Evolutionary conservation across 148 eudicot genomes (phyloP).

Genomic region (Diospyros lotus): DNA sequence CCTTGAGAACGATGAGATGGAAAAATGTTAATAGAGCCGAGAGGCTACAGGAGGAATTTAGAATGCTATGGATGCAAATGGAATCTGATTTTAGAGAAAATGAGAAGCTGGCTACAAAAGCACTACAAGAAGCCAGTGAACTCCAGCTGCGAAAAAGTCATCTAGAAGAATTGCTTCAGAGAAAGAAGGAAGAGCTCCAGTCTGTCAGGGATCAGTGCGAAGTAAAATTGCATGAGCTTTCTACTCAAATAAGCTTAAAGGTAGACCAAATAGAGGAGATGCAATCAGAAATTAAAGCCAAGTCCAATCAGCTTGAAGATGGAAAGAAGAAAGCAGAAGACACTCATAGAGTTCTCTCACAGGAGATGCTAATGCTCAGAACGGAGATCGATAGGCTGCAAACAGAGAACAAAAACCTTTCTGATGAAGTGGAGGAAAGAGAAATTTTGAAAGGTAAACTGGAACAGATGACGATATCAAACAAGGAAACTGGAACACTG

Average conservation of each 20-base stretch:
- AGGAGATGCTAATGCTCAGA: slow-evolving; percentile 34
- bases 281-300: slow-evolving; percentile 39
- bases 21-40: slow-evolving; percentile 76
- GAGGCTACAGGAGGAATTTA: slow-evolving; percentile 79
- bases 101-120: slow-evolving; percentile 65
- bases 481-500: slow-evolving; percentile 43
- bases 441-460: slow-evolving; percentile 34
- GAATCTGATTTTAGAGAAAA: slow-evolving; percentile 69
- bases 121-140: slow-evolving; percentile 66
- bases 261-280: slow-evolving; percentile 30
- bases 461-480: slow-evolving; percentile 32
- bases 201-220: slow-evolving; percentile 50
- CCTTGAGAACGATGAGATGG: slow-evolving; percentile 53
- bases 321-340: slow-evolving; percentile 45
- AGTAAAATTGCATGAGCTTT: slow-evolving; percentile 43
- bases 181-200: slow-evolving; percentile 51
- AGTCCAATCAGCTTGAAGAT: slow-evolving; percentile 35
- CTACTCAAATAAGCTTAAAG: slow-evolving; percentile 34
- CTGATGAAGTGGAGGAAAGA: slow-evolving; percentile 26
- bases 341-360: slow-evolving; percentile 27
- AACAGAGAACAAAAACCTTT: slow-evolving; percentile 35
- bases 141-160: slow-evolving; percentile 49
- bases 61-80: slow-evolving; percentile 64
- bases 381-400: slow-evolving; percentile 40
- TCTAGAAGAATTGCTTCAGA: slow-evolving; percentile 55